A percentile compares a stretch with the other conserved stretches of the same genome.
Evolutionary conservation across 2,329 filamentous ascomycete species (phyloP).

Genomic region (Phaeosphaeriaceae sp.): DNA sequence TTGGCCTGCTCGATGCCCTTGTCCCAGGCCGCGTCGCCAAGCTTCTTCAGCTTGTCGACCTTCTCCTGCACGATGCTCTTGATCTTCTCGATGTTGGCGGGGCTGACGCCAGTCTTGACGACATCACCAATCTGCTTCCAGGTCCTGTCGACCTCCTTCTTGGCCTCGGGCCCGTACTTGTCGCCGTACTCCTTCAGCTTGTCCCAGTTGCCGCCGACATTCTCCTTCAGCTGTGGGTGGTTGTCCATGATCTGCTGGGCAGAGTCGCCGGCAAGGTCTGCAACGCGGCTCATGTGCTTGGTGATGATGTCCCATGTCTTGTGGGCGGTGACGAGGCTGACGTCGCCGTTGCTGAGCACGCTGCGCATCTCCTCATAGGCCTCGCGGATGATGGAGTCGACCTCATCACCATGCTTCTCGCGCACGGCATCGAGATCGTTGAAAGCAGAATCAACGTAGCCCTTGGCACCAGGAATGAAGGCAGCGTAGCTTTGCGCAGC

Average conservation of each 20-base stretch:
- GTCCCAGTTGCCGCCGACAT: conserved; percentile 71
- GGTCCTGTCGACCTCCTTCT: conserved; percentile 76
- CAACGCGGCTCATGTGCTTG: conserved; percentile 66
- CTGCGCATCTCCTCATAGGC: conserved; percentile 72
- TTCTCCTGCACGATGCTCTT: conserved; percentile 73
- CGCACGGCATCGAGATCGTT: conserved; percentile 73
- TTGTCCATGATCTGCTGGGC: conserved; percentile 72
- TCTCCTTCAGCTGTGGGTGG: conserved; percentile 75
- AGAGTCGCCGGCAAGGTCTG: conserved; percentile 68
- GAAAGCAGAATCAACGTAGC: conserved; percentile 74
- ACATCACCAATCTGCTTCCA: conserved; percentile 72
- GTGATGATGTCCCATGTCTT: conserved; percentile 69
- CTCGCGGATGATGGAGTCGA: conserved; percentile 71
- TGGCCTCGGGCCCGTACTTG: conserved; percentile 75
- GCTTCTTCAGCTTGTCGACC: conserved; percentile 68
- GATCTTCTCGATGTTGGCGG: conserved; percentile 61
- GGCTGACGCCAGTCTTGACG: conserved; percentile 66
- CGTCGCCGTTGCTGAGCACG: conserved; percentile 63
- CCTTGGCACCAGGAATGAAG: conserved; percentile 74
- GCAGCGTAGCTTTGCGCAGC: conserved; percentile 72
- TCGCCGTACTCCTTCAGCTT: conserved; percentile 74
- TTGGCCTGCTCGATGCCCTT: conserved; percentile 75
- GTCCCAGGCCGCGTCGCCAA: conserved; percentile 75
- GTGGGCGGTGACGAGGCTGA: conserved; percentile 68
- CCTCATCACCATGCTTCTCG: conserved; percentile 71